These are phyloP conservation scores for Plectosphaerella cucumerina DNA, from an alignment of 2,329 filamentous ascomycete genomes.

Conservation along the genomic window DNA sequence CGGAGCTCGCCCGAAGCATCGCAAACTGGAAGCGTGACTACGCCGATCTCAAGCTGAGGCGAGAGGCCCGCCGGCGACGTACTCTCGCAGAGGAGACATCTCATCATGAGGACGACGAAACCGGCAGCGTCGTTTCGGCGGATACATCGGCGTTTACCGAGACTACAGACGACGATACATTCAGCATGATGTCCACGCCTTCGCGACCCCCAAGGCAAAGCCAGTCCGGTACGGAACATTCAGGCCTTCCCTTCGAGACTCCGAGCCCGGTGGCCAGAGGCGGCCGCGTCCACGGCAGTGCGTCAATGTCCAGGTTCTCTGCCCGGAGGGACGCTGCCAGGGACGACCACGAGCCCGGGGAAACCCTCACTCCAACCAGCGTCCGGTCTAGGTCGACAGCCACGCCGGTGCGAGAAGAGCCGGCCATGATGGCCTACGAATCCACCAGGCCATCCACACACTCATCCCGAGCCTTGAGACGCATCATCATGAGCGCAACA, in stretches of 20 bases:
- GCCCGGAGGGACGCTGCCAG: not conserved
- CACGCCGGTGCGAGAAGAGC: not conserved
- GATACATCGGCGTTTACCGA: not conserved
- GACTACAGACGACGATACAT: not conserved
- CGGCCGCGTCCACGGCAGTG: not conserved
- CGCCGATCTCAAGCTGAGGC: conserved; percentile 43
- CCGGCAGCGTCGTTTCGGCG: conserved; percentile 2
- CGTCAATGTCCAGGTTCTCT: too few species aligned
- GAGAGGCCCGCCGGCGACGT: conserved; percentile 24
- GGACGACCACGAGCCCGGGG: not conserved
- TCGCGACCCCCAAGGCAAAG: not conserved
- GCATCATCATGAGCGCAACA: not conserved
- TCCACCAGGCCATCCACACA: not conserved
- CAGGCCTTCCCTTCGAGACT: not conserved
- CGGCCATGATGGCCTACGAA: not conserved
- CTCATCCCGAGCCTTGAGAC: not conserved
- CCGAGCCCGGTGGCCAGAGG: not conserved
- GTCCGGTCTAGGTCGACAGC: not conserved
- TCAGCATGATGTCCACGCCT: not conserved
- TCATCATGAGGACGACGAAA: not conserved
- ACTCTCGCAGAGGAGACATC: not conserved
- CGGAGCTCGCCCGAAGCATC: conserved; percentile 55
- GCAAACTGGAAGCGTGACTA: conserved; percentile 59
- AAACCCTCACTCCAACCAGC: not conserved
- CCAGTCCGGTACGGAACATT: not conserved